A percentile compares a stretch with the other conserved stretches of the same genome.
These are phyloP conservation scores for Solanum chacoense DNA, from an alignment of 305 asterid genomes.

Conservation along the genomic window DNA sequence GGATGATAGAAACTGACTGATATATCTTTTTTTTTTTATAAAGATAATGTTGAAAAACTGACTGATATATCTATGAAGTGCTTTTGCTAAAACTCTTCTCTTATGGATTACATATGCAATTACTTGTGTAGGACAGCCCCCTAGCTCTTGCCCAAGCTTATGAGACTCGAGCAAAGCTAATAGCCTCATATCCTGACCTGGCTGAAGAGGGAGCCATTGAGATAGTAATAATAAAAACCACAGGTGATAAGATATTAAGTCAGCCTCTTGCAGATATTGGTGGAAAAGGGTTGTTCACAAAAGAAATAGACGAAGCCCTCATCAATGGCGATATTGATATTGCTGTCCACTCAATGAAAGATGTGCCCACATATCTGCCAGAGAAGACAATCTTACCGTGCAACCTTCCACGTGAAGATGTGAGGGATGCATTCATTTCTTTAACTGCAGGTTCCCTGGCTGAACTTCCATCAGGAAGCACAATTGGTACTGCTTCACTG, in stretches of 20 bases:
- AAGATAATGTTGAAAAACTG: not conserved
- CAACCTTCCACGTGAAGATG: conserved; percentile 92
- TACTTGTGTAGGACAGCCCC: conserved; percentile 68
- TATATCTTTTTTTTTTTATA: not conserved
- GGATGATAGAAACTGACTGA: not conserved
- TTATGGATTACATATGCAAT: conserved; percentile 1
- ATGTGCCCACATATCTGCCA: conserved; percentile 90
- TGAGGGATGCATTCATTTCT: conserved; percentile 86
- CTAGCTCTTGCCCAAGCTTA: conserved; percentile 93
- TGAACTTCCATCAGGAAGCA: conserved; percentile 75
- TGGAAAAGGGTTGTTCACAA: conserved; percentile 88
- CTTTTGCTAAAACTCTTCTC: not conserved
- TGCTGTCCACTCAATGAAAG: conserved; percentile 97
- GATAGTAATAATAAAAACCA: conserved; percentile 74
- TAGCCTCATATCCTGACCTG: conserved; percentile 57
- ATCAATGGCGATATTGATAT: conserved; percentile 73
- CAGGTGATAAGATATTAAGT: conserved; percentile 78
- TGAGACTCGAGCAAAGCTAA: conserved; percentile 70
- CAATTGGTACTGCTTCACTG: conserved; percentile 81
- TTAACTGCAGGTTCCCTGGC: conserved; percentile 59
- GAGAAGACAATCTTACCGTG: conserved; percentile 73
- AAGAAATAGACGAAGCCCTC: conserved; percentile 92
- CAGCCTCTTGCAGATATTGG: conserved; percentile 97
- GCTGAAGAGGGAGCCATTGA: conserved; percentile 86
- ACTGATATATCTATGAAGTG: not conserved